Evolutionary conservation across 805 yeast species (phyloP).

Genomic region (Pichia deserticola): DNA sequence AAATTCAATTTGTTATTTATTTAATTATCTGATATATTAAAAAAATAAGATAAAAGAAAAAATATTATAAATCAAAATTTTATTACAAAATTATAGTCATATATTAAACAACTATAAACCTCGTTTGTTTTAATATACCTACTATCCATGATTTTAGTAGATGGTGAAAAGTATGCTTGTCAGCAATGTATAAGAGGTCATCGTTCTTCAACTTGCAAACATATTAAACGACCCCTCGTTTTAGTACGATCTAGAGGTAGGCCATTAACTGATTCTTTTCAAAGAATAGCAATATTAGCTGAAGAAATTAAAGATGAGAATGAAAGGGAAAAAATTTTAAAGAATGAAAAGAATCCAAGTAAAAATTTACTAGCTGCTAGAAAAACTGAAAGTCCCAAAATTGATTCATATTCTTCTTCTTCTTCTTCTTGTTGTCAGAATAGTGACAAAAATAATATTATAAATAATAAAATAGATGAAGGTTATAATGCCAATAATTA

Average conservation of each 20-base stretch:
- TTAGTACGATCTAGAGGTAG: conserved; percentile 89
- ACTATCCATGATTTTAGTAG: conserved; percentile 50
- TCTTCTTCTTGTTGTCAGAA: neutral
- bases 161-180: conserved; percentile 77
- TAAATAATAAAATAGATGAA: no score
- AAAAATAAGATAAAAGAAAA: no score
- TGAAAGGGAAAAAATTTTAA: neutral
- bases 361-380: conserved; percentile 3
- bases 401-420: neutral
- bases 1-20: no score
- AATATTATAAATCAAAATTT: no score
- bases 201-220: conserved; percentile 80
- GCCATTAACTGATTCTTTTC: conserved; percentile 55
- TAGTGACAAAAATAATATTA: no score
- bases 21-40: no score
- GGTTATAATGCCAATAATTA: no score
- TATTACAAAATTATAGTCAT: no score
- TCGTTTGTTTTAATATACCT: neutral
- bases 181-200: conserved; percentile 89
- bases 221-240: conserved; percentile 68
- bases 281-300: conserved; percentile 54
- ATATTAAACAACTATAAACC: neutral
- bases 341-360: neutral
- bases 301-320: conserved; percentile 21
- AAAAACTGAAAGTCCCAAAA: neutral